Percentiles rank a stretch among this genome's conserved stretches.
Conservation (phyloP, 164 flowering plant species). For the Amborella trichopoda region DNA sequence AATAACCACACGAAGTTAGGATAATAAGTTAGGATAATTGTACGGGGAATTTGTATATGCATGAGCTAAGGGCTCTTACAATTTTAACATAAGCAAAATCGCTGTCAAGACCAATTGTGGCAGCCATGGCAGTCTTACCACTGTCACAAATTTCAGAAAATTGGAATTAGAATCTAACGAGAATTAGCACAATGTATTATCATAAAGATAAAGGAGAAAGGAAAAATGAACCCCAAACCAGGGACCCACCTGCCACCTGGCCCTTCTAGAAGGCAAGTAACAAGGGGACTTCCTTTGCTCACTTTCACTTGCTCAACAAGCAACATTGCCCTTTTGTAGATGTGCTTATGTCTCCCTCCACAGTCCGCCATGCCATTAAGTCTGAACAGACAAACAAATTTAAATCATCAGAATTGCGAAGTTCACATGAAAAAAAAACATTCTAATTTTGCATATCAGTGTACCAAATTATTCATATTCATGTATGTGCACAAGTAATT, state of each 20-base stretch:
- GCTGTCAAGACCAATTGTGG: conserved; percentile 92
- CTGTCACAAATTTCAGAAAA: conserved; percentile 32
- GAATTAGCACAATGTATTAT: no score
- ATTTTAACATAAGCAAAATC: conserved; percentile 92
- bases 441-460: no score
- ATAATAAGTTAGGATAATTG: not conserved
- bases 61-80: conserved; percentile 42
- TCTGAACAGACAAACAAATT: conserved; percentile 33
- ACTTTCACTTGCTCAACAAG: conserved; percentile 95
- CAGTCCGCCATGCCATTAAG: conserved; percentile 85
- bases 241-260: conserved; percentile 97
- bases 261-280: conserved; percentile 92
- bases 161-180: conserved; percentile 1
- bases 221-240: no score
- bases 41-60: no score
- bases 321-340: conserved; percentile 75
- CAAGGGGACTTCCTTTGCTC: conserved; percentile 83
- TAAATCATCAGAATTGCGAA: no score
- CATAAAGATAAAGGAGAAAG: no score
- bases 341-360: conserved; percentile 71
- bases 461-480: no score
- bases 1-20: not conserved
- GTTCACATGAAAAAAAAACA: no score
- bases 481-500: no score
- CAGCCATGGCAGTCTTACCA: conserved; percentile 93